Conservation (phyloP, 352 stramenopile genomes). For the Globisporangium canariense region DNA sequence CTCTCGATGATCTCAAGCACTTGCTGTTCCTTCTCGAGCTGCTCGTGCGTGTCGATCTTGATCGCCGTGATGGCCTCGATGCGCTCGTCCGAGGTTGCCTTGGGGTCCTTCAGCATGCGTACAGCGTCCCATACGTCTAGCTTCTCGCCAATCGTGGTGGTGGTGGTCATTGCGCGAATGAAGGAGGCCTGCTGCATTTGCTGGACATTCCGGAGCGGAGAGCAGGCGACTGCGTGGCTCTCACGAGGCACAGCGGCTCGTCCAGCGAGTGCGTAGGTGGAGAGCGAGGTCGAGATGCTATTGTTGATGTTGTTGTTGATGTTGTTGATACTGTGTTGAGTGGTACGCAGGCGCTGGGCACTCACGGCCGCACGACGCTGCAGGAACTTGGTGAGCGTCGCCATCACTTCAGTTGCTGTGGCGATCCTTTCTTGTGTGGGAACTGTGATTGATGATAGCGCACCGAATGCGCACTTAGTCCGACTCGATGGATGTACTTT, state of each 20-base stretch:
- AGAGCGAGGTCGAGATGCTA: neutral
- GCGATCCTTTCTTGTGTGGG: slow-evolving; percentile 5
- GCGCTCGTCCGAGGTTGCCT: slow-evolving; percentile 27
- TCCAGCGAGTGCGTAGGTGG: neutral
- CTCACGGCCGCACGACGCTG: slow-evolving; percentile 1
- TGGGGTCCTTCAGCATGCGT: slow-evolving; percentile 32
- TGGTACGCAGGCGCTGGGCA: neutral
- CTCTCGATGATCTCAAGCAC: slow-evolving; percentile 59
- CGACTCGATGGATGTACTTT: too few species aligned
- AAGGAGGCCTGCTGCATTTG: neutral
- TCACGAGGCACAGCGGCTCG: neutral
- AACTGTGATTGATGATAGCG: neutral
- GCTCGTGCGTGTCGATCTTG: slow-evolving; percentile 24
- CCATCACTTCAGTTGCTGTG: slow-evolving; percentile 3
- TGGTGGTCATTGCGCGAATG: slow-evolving; percentile 3
- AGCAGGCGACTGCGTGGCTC: neutral
- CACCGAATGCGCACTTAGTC: neutral
- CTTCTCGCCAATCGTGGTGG: neutral
- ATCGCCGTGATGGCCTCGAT: slow-evolving; percentile 37
- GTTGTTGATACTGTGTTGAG: neutral
- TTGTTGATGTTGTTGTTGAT: neutral
- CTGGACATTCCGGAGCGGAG: neutral
- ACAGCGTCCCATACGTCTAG: slow-evolving; percentile 24
- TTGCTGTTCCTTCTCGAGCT: slow-evolving; percentile 30
- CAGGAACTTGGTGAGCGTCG: slow-evolving; percentile 8